phyloP scores from a whole-genome alignment of 108 stramenopile species.

The Stephanodiscus triporus region DNA sequence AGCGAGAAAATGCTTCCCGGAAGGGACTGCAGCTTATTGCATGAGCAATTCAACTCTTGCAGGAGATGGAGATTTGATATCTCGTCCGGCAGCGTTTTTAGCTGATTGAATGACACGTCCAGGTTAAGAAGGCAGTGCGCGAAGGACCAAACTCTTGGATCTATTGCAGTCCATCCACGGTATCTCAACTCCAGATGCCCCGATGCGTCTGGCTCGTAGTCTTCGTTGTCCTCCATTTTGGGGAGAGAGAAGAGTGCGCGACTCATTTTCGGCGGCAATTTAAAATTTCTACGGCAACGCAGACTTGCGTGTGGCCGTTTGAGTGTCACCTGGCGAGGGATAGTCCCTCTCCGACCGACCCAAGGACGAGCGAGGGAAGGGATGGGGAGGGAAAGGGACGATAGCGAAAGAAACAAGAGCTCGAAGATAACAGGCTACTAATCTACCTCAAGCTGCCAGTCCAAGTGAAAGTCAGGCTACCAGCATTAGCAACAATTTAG shows the following conservation, averaged over 20 bases:
- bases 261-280: no score
- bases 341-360: no score
- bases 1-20: slow-evolving; percentile 27
- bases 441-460: no score
- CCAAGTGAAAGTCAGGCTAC: no score
- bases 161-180: slow-evolving; percentile 22
- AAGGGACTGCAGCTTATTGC: slow-evolving; percentile 31
- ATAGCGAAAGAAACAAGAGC: no score
- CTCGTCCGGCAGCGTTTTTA: slow-evolving; percentile 26
- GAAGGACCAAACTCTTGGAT: slow-evolving; percentile 23
- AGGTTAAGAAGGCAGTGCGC: slow-evolving; percentile 13
- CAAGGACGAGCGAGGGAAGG: no score
- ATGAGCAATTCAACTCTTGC: slow-evolving; percentile 29
- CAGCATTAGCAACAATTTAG: no score
- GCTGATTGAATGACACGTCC: slow-evolving; percentile 42
- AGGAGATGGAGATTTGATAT: slow-evolving; percentile 20
- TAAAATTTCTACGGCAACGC: no score
- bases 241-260: not conserved
- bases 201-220: slow-evolving; percentile 20
- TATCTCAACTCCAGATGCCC: slow-evolving; percentile 42
- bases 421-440: no score
- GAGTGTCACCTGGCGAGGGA: no score
- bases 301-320: no score
- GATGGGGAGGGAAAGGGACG: no score
- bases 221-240: slow-evolving; percentile 36